Base-by-base conservation (phyloP, 805 yeast species). In the Barnettozyma wickerhamii region DNA sequence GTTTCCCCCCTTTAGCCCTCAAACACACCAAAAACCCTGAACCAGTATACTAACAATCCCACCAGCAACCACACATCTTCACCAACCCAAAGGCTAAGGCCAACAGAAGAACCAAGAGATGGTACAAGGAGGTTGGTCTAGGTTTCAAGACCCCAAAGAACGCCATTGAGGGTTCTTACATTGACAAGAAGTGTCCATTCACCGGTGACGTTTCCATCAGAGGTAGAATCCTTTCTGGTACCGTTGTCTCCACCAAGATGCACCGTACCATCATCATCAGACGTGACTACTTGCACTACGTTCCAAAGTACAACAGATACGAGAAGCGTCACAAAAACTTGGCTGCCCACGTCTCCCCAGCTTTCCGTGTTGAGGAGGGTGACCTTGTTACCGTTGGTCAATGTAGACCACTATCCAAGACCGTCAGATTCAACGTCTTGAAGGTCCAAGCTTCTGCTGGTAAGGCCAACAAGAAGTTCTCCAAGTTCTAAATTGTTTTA, bases 321-420 rank as follows among this genome's bases (percentile, higher is more conserved):
- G 99, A 93, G 81, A 93, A 93, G 87, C 89, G 99, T 81, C 99
- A 93, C 87, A 93, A 93, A 93, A 93, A 93, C 84, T 81, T 93
- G 55, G 95, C 99, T 72, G 99, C 96, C 65, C 99, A 93, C 80
- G 87, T 93, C 66, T 91, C 98, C 59, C 99, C 99, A 77, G 98
- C 98, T 75, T 93, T 93, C 98, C 95, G 99, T 79, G 96, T 91
- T 64, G 77, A 77, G 72, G 98, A 90, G 72, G 99, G 99, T 82
- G 99, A 93, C 70, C 78, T 84, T 59, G 99, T 93, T 66, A 90
- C 96, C 64, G 97, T 93, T 74, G 99, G 99, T 72, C 99, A 93
- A 81, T 93, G 99, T 85, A 91, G 99, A 84, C 99, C 99, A 67
- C 77, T 93, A 72, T 93, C 99, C 66, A 93, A 93, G 79, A 93